Base-by-base conservation (phyloP, 495 filamentous ascomycete species). In the Penicillium fimorum region DNA sequence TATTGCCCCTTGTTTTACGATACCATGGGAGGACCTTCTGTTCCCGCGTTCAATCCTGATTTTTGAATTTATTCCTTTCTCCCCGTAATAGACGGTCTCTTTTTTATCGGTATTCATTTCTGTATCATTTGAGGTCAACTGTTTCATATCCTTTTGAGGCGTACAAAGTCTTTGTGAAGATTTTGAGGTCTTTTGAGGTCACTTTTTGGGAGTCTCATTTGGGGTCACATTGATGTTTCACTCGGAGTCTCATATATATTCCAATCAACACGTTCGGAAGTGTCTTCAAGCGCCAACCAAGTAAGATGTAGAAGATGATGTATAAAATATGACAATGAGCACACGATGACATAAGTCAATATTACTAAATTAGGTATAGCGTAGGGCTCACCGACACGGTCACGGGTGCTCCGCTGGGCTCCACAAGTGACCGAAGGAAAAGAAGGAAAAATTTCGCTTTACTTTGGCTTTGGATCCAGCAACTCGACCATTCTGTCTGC, bases 21-120 rank as follows among this genome's bases (percentile, higher is more conserved):
- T 70, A 70, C 65, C 67, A 62, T 65, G 58, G 65, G 65, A 64
- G 64, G 60, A 59, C 53, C 27, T 60, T 50, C 20, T 55, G 42
- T 60, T 62, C 51, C 57, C 32, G 49, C 57, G 47, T 50, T 59
- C 53, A 29, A 25, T 60, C 35, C 17, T 41, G 17, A 47, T 45
- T 47, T 50, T 45, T 56, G 25, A 35, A 40, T 53, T 43, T 8
- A 48, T 56, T 27, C 33, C 42, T 35, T 37, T 37, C 15, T 46
- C 25, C 30, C 44, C 27, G 40, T 51, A 53, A 17, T 41, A 29
- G 29, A 30, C 41, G 2, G 32, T 17, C 33, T n/a, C 18, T 53
- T 15, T 53, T 13, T 25, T 45, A n/a, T 29, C 15, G 50, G 22
- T n/a, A n/a, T n/a, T n/a, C n/a, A n/a, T 22, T 22, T 22, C 22